Percentiles rank a stretch among this genome's conserved stretches.
These are phyloP conservation scores for Curvularia sp. DNA, from an alignment of 2,329 filamentous ascomycete genomes.

Conservation along the genomic window DNA sequence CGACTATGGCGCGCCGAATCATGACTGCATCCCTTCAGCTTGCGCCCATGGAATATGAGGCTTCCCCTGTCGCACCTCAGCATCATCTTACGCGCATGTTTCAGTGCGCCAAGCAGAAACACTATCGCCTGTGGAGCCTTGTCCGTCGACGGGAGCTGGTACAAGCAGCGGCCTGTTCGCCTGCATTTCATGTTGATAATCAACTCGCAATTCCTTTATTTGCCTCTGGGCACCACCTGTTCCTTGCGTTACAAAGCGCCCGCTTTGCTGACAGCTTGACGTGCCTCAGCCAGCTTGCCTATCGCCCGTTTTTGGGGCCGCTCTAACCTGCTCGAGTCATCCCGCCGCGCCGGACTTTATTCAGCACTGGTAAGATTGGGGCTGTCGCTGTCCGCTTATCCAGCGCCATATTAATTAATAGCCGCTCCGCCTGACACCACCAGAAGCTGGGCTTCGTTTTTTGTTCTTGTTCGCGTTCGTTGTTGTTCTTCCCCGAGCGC, in stretches of 20 bases:
- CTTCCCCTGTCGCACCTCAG: slow-evolving; percentile 32
- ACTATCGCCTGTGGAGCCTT: slow-evolving; percentile 10
- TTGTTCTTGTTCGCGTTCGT: slow-evolving; percentile 18
- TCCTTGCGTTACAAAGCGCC: slow-evolving; percentile 5
- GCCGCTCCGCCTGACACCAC: slow-evolving; percentile 35
- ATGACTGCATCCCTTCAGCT: neutral
- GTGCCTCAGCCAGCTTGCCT: slow-evolving; percentile 14
- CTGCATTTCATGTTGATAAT: neutral
- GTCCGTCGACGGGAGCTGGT: neutral
- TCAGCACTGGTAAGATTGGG: slow-evolving; percentile 25
- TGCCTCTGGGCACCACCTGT: neutral
- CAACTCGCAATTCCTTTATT: neutral
- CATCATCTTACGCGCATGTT: slow-evolving; percentile 22
- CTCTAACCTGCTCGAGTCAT: slow-evolving; percentile 23
- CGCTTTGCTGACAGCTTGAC: slow-evolving; percentile 11
- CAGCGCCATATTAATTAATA: slow-evolving; percentile 31
- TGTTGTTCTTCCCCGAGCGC: slow-evolving; percentile 9
- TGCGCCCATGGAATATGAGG: slow-evolving; percentile 21
- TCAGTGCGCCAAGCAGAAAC: slow-evolving; percentile 31
- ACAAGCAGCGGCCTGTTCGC: neutral
- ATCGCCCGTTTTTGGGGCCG: slow-evolving; percentile 26
- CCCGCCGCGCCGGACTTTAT: slow-evolving; percentile 26
- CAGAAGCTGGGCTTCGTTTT: slow-evolving; percentile 43
- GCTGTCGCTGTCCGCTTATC: slow-evolving; percentile 22
- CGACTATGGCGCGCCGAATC: neutral